These are phyloP conservation scores for Apiospora marii DNA, from an alignment of 2,329 filamentous ascomycete genomes.

Conservation along the genomic window DNA sequence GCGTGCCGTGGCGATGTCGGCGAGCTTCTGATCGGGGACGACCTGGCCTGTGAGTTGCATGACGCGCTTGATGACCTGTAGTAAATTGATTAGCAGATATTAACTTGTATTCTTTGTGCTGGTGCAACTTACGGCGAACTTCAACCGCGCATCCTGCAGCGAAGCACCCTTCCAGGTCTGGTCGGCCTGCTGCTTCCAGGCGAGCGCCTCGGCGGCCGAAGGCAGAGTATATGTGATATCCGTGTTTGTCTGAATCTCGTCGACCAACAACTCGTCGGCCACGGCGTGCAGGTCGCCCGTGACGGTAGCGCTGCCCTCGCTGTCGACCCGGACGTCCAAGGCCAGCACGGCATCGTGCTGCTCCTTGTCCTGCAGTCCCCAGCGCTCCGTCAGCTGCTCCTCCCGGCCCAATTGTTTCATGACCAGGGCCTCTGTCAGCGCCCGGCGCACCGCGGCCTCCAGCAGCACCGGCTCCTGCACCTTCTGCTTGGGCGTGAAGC, in stretches of 20 bases:
- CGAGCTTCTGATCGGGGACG: constrained; percentile 75
- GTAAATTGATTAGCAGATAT: constrained; percentile 28
- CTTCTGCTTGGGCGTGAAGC: constrained; percentile 51
- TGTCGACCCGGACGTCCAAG: constrained; percentile 47
- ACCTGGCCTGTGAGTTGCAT: constrained; percentile 82
- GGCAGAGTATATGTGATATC: constrained; percentile 26
- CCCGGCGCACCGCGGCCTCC: constrained; percentile 57
- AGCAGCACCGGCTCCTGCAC: constrained; percentile 54
- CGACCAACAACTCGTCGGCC: constrained; percentile 40
- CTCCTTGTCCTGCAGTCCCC: constrained; percentile 40
- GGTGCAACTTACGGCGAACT: constrained; percentile 73
- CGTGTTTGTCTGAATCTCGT: neutral
- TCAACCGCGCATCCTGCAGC: constrained; percentile 65
- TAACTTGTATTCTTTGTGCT: neutral
- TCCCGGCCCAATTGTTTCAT: constrained; percentile 46
- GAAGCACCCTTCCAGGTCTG: constrained; percentile 64
- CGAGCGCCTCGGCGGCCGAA: constrained; percentile 49
- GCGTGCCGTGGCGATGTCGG: constrained; percentile 60
- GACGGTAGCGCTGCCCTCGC: constrained; percentile 51
- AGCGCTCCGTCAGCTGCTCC: constrained; percentile 33
- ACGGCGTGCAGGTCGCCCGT: constrained; percentile 47
- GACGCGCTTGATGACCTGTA: constrained; percentile 80
- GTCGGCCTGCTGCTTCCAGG: constrained; percentile 56
- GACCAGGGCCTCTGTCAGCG: constrained; percentile 60
- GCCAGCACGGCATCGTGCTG: constrained; percentile 47